Evolutionary conservation across 1,139 yeast species (phyloP).

Genomic region (Barnettozyma hawaiiensis): DNA sequence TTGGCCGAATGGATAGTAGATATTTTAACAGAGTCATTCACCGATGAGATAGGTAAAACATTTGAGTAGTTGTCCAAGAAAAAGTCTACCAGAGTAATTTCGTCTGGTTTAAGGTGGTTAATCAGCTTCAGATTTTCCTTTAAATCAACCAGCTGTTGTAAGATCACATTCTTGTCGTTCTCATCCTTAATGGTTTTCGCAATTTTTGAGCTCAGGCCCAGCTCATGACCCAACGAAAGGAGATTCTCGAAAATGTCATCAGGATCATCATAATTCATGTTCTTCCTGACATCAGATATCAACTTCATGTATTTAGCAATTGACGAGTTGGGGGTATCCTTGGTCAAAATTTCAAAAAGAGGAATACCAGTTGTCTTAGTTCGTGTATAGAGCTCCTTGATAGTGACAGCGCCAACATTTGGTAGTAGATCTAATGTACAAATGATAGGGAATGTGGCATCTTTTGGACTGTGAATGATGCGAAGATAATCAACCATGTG

Average conservation of each 20-base stretch:
- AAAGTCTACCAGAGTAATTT: constrained; percentile 28
- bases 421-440: constrained; percentile 28
- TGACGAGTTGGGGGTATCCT: constrained; percentile 2
- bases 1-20: constrained; percentile 64
- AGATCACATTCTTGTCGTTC: constrained; percentile 14
- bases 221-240: constrained; percentile 23
- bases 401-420: constrained; percentile 29
- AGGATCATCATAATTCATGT: constrained; percentile 27
- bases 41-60: constrained; percentile 29
- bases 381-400: constrained; percentile 20
- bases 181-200: constrained; percentile 7
- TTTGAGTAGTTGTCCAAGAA: constrained; percentile 46
- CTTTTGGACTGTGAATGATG: constrained; percentile 31
- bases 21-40: constrained; percentile 13
- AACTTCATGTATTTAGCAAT: constrained; percentile 15
- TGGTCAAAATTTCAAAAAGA: constrained; percentile 22
- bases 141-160: constrained; percentile 27
- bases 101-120: constrained; percentile 21
- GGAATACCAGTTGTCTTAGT: constrained; percentile 4
- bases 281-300: constrained; percentile 16
- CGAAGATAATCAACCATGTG: constrained; percentile 46
- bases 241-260: constrained; percentile 26
- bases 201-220: constrained; percentile 27
- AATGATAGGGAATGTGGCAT: constrained; percentile 30
- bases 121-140: constrained; percentile 27